Conservation (phyloP, 2,329 filamentous ascomycete species). For the Diaporthe citrichinensis region DNA sequence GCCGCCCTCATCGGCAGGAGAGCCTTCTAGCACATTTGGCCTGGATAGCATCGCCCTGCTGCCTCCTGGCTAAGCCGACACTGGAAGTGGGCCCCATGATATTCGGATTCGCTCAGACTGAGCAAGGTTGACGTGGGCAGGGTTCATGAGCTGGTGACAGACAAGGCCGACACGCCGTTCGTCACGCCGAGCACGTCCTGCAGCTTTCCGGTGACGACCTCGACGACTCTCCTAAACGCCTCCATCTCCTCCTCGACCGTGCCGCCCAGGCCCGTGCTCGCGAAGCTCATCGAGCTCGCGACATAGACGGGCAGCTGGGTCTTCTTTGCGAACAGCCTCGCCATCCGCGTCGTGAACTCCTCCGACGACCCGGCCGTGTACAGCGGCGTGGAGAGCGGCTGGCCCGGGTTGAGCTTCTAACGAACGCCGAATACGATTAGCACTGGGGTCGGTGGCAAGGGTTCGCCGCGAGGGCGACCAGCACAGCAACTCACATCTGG, state of each 20-base stretch:
- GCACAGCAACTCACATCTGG: constrained; percentile 76
- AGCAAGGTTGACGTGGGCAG: not conserved
- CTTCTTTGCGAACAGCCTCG: constrained; percentile 84
- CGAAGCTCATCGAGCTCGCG: constrained; percentile 87
- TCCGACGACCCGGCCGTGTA: constrained; percentile 82
- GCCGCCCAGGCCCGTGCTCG: constrained; percentile 80
- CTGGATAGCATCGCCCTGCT: not conserved
- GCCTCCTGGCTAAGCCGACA: not conserved
- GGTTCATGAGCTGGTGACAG: constrained; percentile 38
- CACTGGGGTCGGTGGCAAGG: not conserved
- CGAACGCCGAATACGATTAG: not conserved
- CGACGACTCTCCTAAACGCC: constrained; percentile 81
- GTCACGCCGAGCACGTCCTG: constrained; percentile 49
- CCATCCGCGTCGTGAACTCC: constrained; percentile 89
- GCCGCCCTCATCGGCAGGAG: not conserved
- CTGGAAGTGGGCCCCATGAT: not conserved
- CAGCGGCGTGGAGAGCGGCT: constrained; percentile 83
- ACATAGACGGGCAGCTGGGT: constrained; percentile 87
- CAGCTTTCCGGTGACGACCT: constrained; percentile 74
- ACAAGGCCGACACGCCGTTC: constrained; percentile 43
- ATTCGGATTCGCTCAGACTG: not conserved
- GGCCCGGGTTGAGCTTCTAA: constrained; percentile 66
- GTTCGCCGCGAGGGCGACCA: not conserved
- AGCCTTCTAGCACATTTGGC: not conserved
- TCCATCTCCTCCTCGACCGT: constrained; percentile 96